A percentile compares a stretch with the other conserved stretches of the same genome.
Conservation (phyloP, 352 stramenopile genomes). For the Pythium plurisporium region DNA sequence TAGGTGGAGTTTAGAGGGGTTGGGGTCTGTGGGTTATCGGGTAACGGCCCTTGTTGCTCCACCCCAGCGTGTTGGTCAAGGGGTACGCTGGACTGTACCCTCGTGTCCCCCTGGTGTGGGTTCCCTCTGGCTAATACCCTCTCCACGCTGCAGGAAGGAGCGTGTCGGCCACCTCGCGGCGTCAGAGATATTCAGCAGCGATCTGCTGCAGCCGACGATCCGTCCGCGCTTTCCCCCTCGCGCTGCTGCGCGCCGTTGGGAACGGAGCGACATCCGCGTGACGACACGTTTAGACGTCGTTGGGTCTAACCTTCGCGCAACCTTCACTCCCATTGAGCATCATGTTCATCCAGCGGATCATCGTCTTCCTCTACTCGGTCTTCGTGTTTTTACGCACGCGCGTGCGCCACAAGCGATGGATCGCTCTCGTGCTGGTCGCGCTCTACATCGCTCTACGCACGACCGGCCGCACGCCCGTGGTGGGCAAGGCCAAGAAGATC, state of each 20-base stretch:
- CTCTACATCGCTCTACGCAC: constrained; percentile 59
- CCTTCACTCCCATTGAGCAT: background rate
- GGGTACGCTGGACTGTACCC: background rate
- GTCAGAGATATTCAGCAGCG: too few relatives aligned
- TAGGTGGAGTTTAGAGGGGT: too few relatives aligned
- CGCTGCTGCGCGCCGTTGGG: background rate
- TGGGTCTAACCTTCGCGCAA: constrained; percentile 11
- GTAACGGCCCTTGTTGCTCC: too few relatives aligned
- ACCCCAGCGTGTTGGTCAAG: too few relatives aligned
- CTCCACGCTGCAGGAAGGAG: too few relatives aligned
- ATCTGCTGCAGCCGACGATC: too few relatives aligned
- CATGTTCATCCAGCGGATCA: constrained; percentile 72
- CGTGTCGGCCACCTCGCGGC: too few relatives aligned
- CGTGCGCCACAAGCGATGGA: constrained; percentile 68
- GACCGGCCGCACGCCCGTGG: constrained; percentile 48
- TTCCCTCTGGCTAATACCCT: background rate
- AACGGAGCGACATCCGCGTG: too few relatives aligned
- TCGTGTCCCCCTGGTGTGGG: background rate
- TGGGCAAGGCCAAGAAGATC: constrained; percentile 55
- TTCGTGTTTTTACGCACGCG: constrained; percentile 54
- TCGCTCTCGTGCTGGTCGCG: constrained; percentile 39
- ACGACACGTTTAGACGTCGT: background rate
- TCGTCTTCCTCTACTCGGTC: constrained; percentile 58
- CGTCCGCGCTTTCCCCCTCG: too few relatives aligned
- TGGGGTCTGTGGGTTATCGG: background rate